Conservation (phyloP, 1,284 basidiomycete genomes). For the Athelia sp. region DNA sequence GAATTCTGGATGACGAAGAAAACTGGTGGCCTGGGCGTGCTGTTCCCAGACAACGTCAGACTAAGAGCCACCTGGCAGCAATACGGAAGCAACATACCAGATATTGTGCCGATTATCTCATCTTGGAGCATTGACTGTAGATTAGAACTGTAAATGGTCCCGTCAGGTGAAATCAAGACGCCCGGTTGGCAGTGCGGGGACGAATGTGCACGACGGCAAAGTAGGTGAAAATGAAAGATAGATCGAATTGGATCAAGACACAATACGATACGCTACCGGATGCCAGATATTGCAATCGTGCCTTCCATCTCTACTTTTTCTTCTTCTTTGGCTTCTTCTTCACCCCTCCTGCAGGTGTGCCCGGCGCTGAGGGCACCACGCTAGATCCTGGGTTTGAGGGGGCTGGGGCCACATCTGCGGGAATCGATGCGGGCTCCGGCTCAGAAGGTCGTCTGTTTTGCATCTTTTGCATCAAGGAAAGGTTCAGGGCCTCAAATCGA, state of each 20-base stretch:
- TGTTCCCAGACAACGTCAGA: no score
- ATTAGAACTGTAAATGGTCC: no score
- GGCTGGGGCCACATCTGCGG: slow-evolving; percentile 3
- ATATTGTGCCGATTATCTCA: no score
- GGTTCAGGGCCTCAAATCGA: slow-evolving; percentile 89
- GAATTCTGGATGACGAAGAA: not conserved
- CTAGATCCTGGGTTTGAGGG: slow-evolving; percentile 18
- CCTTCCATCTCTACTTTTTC: slow-evolving; percentile 30
- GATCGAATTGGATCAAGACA: no score
- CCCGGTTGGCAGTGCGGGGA: no score
- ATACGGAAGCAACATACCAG: no score
- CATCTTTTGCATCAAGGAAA: slow-evolving; percentile 79
- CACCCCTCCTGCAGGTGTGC: slow-evolving; percentile 34
- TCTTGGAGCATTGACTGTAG: no score
- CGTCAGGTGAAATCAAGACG: no score
- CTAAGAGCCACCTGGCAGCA: no score
- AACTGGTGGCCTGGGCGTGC: not conserved
- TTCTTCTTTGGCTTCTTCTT: slow-evolving; percentile 56
- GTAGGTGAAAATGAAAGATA: no score
- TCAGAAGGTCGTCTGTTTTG: slow-evolving; percentile 45
- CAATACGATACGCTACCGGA: no score
- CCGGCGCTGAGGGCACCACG: slow-evolving; percentile 18
- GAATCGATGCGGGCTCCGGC: slow-evolving; percentile 16
- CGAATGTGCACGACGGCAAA: no score
- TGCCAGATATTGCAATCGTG: not conserved